These are phyloP conservation scores for Cladophialophora bantiana DNA, from an alignment of 2,329 filamentous ascomycete species.

Conservation along the genomic window DNA sequence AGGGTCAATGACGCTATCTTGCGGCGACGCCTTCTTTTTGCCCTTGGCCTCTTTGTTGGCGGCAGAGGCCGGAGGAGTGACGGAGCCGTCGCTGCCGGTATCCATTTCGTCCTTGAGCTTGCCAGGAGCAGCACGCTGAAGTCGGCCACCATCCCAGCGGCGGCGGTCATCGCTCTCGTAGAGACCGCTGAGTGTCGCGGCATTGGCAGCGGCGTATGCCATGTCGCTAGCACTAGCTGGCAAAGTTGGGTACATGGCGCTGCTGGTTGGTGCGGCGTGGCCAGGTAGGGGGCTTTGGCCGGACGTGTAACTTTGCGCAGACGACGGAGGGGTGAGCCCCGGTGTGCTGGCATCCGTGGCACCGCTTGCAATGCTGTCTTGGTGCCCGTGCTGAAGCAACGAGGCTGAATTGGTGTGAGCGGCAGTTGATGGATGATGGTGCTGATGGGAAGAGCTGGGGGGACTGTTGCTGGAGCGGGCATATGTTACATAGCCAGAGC, in stretches of 20 bases:
- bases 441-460: slow-evolving; percentile 54
- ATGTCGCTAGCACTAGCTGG: slow-evolving; percentile 65
- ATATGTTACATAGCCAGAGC: slow-evolving; percentile 66
- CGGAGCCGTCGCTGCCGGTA: slow-evolving; percentile 40
- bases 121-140: slow-evolving; percentile 61
- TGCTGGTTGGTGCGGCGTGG: slow-evolving; percentile 42
- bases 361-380: slow-evolving; percentile 43
- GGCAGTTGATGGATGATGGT: slow-evolving; percentile 51
- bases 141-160: slow-evolving; percentile 66
- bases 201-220: slow-evolving; percentile 63
- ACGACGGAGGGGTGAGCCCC: slow-evolving; percentile 68
- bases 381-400: slow-evolving; percentile 38
- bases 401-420: slow-evolving; percentile 44
- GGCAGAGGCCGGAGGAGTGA: slow-evolving; percentile 39
- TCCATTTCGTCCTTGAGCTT: slow-evolving; percentile 50
- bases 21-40: slow-evolving; percentile 33
- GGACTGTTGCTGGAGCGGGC: slow-evolving; percentile 64
- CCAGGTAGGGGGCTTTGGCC: slow-evolving; percentile 63
- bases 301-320: slow-evolving; percentile 68
- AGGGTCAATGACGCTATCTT: slow-evolving; percentile 40
- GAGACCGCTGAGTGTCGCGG: slow-evolving; percentile 65
- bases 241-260: slow-evolving; percentile 68
- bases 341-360: slow-evolving; percentile 61
- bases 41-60: slow-evolving; percentile 36
- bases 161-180: slow-evolving; percentile 68